Evolutionary conservation across 202 grass and related monocot species (phyloP), one percentile per base, ranked within the genome.

Genomic region (Carex arenaria): DNA sequence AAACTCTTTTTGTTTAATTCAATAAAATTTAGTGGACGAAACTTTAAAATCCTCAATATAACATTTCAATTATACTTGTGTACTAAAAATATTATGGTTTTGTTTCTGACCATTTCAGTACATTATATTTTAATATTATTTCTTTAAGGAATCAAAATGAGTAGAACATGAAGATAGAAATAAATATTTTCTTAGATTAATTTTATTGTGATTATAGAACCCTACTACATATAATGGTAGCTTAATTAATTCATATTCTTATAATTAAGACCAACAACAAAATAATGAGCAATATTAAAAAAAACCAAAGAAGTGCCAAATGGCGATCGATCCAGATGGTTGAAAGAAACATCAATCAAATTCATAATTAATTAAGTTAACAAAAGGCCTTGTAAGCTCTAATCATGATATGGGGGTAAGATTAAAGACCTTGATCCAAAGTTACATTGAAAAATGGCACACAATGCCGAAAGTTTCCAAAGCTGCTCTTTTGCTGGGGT

Each of bases 381-480:
- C 11, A 79, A 81, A 81, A 64, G 62, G 20, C 62, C 26, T 26
- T 26, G 26, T 81, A 26, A 26, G 10, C 14, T 47, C 18, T 64
- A 64, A 78, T 81, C 61, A 81, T 81, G 79, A 67, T 49, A 32
- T 64, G 62, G 60, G 60, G 22, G 56, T 49, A 26, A 81, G 79
- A n/a, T 82, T 67, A 65, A 54, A 82, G 23, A 31, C 61, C 26
- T 55, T 68, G 20, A 66, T 66, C 23, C 61, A 82, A 82, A 82
- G 80, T 82, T 53, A n/a, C 14, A 30, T 81, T 67, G 61, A 82
- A 54, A 82, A 55, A 67, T 55, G 3, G 40, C 42, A 28, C 42
- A 67, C 14, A 52, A 66, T 64, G 80, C 80, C 38, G 80, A 68
- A 82, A 82, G 80, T 49, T 73, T 68, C 19, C 72, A 68, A 20